Conservation (phyloP, 768 basidiomycete genomes). For the Suillus fuscotomentosus region DNA sequence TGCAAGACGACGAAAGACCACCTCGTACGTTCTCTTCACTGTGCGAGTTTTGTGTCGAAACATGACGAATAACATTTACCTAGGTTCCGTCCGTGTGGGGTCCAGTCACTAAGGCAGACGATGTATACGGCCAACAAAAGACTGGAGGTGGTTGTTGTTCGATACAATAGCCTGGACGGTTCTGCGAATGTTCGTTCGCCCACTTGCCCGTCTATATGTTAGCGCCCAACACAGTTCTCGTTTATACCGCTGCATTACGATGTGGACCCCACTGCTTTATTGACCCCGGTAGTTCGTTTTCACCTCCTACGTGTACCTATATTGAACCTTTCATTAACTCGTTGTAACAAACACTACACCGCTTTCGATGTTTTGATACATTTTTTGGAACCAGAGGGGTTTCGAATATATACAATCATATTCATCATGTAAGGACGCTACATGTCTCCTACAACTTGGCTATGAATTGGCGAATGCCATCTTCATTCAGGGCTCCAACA, state of each 20-base stretch:
- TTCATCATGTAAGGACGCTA: neutral
- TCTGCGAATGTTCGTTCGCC: neutral
- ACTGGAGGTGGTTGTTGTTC: conserved; percentile 53
- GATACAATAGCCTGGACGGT: conserved; percentile 44
- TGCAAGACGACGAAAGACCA: conserved; percentile 75
- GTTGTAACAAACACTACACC: neutral
- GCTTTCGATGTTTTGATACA: conserved; percentile 3
- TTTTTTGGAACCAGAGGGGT: neutral
- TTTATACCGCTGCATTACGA: conserved; percentile 17
- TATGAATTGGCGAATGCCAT: conserved; percentile 45
- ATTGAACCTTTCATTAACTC: conserved; percentile 9
- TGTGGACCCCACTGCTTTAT: conserved; percentile 11
- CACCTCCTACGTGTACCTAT: conserved; percentile 12
- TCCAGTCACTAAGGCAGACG: conserved; percentile 85
- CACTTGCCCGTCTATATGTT: conserved; percentile 4
- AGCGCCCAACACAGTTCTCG: conserved; percentile 3
- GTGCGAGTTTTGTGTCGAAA: neutral
- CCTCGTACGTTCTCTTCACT: conserved; percentile 42
- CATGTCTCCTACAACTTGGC: conserved; percentile 30
- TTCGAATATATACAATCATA: neutral
- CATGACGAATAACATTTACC: conserved; percentile 15
- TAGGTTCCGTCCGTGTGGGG: conserved; percentile 98
- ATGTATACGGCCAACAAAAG: conserved; percentile 83
- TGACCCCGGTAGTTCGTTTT: conserved; percentile 3
- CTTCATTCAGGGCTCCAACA: conserved; percentile 53